Evolutionary conservation across 352 stramenopile genomes (phyloP), one percentile per base, ranked within the genome.

Genomic region (Pythium plurisporium): DNA sequence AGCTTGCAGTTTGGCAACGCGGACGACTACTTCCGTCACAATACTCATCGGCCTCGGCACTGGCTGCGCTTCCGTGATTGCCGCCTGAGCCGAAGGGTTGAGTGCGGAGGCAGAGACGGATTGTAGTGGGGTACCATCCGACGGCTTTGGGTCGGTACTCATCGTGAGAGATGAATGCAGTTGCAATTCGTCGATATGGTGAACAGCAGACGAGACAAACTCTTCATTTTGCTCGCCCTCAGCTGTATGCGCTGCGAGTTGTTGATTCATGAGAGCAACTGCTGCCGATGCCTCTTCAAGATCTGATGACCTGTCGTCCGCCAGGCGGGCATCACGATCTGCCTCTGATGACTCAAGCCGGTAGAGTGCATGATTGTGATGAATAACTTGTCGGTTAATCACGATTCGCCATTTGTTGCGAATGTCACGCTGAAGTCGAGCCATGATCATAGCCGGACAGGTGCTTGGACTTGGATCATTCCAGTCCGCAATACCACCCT

Each of bases 371-470:
- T 91, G 81, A 29, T 87, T 91, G 59, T 91, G 81, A 36, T 77
- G 64, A 12, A 73, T 26, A 0, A 88, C 67, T 67, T 91, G 77
- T 4, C 81, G 76, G 52, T 86, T 86, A 12, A 89, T 83, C 11
- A 85, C 69, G 9, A 91, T 70, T 14, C 73, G 66, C 81, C 81
- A 91, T 2, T 69, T 69, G n/a, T 75, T 69, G 38, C 82, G 61
- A 17, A 76, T 73, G 45, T 88, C 81, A 19, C 81, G 73, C 56
- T 91, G 76, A 36, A 89, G 62, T 3, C 81, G 69, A 31, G 76
- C 79, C 31, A 91, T 71, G 33, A 91, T 41, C 74, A 87, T 87
- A 12, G 76, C 81, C n/a, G 79, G 70, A 40, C 81, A 91, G 10
- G 73, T 60, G 14, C 34, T 46, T 25, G 30, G 49, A 10, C 41